Evolutionary conservation across 129 eudicot genomes (phyloP).

Genomic region (Artemisia argyi): DNA sequence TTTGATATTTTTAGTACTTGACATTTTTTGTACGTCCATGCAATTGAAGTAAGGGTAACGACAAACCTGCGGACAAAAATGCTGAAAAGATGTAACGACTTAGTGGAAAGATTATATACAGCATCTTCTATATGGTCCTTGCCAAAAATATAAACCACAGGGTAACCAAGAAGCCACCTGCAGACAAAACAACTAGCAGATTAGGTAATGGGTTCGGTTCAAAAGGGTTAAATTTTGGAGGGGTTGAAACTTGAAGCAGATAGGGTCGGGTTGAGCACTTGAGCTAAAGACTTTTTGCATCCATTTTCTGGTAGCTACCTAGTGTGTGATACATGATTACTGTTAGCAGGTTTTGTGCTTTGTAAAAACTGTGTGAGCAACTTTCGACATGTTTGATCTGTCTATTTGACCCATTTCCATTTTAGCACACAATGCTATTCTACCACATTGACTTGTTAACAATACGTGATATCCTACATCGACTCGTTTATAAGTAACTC

Average conservation of each 20-base stretch:
- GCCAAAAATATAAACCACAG: slow-evolving; percentile 77
- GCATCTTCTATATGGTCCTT: slow-evolving; percentile 78
- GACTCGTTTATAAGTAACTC: no score
- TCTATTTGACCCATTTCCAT: neutral
- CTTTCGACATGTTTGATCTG: no score
- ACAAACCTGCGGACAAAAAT: slow-evolving; percentile 64
- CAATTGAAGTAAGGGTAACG: neutral
- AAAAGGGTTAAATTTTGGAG: no score
- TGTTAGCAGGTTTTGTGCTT: no score
- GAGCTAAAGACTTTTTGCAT: neutral
- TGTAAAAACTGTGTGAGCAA: no score
- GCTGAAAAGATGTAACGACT: slow-evolving; percentile 68
- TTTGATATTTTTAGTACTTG: neutral
- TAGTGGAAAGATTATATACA: slow-evolving; percentile 78
- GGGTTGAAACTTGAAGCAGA: neutral
- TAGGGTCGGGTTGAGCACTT: neutral
- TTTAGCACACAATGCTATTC: no score
- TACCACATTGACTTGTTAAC: no score
- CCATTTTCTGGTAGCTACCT: no score
- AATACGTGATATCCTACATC: no score
- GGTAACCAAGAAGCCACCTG: slow-evolving; percentile 99
- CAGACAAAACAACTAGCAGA: neutral
- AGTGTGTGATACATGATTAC: no score
- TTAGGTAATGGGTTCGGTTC: no score
- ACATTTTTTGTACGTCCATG: neutral